Percentiles rank a stretch among this genome's conserved stretches.
These are phyloP conservation scores for Fomes fomentarius DNA, from an alignment of 1,284 basidiomycete genomes.

Conservation along the genomic window DNA sequence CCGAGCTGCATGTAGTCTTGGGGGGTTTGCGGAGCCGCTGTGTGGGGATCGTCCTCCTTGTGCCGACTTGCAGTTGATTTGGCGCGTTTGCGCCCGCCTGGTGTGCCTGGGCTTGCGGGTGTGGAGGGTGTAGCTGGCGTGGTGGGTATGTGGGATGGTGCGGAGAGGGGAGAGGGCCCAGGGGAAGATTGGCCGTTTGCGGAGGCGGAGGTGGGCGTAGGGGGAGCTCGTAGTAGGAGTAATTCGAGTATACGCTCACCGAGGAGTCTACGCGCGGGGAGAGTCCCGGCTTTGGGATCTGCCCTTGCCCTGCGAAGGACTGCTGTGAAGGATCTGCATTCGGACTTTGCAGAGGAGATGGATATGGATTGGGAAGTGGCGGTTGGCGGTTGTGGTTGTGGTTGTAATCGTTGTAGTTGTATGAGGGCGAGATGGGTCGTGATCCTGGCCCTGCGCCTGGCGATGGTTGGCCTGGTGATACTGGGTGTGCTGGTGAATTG, in stretches of 20 bases:
- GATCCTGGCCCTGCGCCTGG: not conserved
- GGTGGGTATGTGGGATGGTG: constrained; percentile 13
- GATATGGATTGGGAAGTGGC: not conserved
- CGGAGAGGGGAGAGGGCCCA: not conserved
- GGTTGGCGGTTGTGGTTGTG: not conserved
- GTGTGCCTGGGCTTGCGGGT: constrained; percentile 11
- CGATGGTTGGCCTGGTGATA: not conserved
- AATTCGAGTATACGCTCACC: constrained; percentile 62
- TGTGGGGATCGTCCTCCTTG: not conserved
- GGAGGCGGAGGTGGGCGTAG: constrained; percentile 23
- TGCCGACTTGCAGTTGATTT: constrained; percentile 3
- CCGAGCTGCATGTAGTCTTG: constrained; percentile 76
- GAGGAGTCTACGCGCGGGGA: constrained; percentile 26
- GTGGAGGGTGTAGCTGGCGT: constrained; percentile 18
- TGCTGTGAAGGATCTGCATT: too few relatives aligned
- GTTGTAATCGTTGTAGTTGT: too few relatives aligned
- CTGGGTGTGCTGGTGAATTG: not conserved
- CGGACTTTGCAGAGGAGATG: not conserved
- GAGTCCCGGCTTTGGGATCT: constrained; percentile 2
- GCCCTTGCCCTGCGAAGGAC: too few relatives aligned
- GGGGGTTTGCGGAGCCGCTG: constrained; percentile 39
- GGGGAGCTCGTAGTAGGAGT: constrained; percentile 61
- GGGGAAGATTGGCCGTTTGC: not conserved
- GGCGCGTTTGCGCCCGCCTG: not conserved
- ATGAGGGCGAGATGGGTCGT: constrained; percentile 17